Conservation (phyloP, 352 stramenopile genomes). For the Hyaloperonospora arabidopsidis region DNA sequence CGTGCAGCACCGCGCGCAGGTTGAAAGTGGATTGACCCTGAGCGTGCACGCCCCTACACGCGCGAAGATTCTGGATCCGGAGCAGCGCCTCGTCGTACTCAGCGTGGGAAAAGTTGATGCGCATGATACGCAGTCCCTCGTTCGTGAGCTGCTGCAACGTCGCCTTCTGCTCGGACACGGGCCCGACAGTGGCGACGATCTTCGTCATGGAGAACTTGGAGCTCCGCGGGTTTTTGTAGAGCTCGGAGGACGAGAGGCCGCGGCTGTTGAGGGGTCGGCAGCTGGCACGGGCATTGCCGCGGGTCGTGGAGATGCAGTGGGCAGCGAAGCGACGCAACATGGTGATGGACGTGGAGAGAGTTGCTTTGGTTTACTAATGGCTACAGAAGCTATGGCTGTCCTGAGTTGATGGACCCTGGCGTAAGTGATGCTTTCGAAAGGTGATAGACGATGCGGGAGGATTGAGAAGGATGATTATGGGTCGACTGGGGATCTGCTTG, state of each 20-base stretch:
- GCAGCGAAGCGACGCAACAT: conserved; percentile 27
- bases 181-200: conserved; percentile 92
- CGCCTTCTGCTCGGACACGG: conserved; percentile 62
- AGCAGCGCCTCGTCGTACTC: conserved; percentile 77
- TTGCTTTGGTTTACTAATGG: too few relatives aligned
- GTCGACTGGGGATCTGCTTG: too few relatives aligned
- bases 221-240: conserved; percentile 73
- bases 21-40: conserved; percentile 74
- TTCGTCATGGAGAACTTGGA: conserved; percentile 87
- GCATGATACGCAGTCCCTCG: conserved; percentile 88
- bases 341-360: neutral
- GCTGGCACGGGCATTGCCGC: conserved; percentile 10
- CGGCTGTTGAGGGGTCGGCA: neutral
- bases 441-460: too few relatives aligned
- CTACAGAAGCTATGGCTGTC: too few relatives aligned
- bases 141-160: conserved; percentile 80
- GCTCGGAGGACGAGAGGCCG: conserved; percentile 24
- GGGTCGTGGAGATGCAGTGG: conserved; percentile 13
- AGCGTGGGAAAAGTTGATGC: conserved; percentile 95
- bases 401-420: too few relatives aligned
- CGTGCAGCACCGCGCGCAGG: conserved; percentile 86
- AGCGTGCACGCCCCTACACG: conserved; percentile 78
- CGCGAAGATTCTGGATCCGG: conserved; percentile 68
- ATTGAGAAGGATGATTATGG: too few relatives aligned
- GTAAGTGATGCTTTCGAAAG: too few relatives aligned